Percentiles rank a stretch among this genome's conserved stretches.
These are phyloP conservation scores for Ilyonectria robusta DNA, from an alignment of 2,329 filamentous ascomycete species.

Conservation along the genomic window DNA sequence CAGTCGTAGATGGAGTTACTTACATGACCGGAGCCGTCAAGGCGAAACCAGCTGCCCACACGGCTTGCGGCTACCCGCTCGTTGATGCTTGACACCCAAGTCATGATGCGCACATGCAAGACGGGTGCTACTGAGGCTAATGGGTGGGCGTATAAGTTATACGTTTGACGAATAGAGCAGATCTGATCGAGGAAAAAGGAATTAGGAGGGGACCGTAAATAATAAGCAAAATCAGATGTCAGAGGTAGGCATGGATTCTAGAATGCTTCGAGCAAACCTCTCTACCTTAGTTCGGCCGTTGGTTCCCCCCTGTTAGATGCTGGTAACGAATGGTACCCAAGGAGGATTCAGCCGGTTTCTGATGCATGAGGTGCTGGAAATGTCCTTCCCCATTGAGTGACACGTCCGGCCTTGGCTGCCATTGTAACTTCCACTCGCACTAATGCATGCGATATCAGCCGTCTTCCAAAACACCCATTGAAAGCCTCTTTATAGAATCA, in stretches of 20 bases:
- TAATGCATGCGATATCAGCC: background rate
- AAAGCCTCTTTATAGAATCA: background rate
- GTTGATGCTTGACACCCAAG: slow-evolving; percentile 66
- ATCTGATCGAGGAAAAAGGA: background rate
- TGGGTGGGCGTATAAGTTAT: background rate
- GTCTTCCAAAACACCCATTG: background rate
- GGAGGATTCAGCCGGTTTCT: background rate
- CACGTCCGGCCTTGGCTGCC: background rate
- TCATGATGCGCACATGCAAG: slow-evolving; percentile 53
- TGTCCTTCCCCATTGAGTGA: background rate
- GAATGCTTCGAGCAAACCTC: background rate
- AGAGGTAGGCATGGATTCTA: background rate
- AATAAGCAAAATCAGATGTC: background rate
- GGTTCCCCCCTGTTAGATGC: background rate
- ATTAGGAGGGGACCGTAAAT: background rate
- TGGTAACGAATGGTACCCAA: background rate
- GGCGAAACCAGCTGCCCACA: slow-evolving; percentile 81
- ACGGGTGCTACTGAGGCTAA: background rate
- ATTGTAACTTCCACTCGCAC: background rate
- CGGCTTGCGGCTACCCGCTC: slow-evolving; percentile 72
- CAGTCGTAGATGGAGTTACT: slow-evolving; percentile 52
- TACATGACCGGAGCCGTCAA: slow-evolving; percentile 88
- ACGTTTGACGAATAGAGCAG: background rate
- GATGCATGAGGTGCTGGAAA: background rate
- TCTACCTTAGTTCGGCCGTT: background rate